phyloP scores from a whole-genome alignment of 768 basidiomycete species.

The Pleurotus pulmonarius region DNA sequence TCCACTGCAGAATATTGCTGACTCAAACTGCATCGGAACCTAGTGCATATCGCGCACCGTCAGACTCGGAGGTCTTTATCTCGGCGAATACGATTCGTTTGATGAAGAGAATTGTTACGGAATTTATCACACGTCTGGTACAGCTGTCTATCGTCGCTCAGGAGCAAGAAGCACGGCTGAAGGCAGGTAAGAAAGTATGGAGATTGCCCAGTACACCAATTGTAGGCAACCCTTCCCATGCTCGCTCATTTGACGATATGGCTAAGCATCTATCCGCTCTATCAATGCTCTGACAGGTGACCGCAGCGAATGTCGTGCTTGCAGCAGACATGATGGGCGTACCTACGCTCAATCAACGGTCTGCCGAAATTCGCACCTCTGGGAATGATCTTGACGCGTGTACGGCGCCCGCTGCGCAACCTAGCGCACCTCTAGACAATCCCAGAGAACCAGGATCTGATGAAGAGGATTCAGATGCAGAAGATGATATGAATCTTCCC shows the following conservation, averaged over 20 bases:
- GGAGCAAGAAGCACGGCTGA: slow-evolving; percentile 57
- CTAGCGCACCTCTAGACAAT: neutral
- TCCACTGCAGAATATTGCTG: neutral
- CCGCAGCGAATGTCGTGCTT: slow-evolving; percentile 38
- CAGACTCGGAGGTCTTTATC: slow-evolving; percentile 30
- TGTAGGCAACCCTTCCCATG: slow-evolving; percentile 14
- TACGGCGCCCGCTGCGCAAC: slow-evolving; percentile 9
- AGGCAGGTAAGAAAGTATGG: slow-evolving; percentile 62
- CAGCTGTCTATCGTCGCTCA: slow-evolving; percentile 49
- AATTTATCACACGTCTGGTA: slow-evolving; percentile 50
- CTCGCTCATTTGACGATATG: neutral
- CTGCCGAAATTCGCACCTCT: slow-evolving; percentile 8
- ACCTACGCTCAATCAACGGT: slow-evolving; percentile 23
- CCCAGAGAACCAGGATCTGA: slow-evolving; percentile 12
- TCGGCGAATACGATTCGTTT: slow-evolving; percentile 45
- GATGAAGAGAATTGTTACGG: slow-evolving; percentile 39
- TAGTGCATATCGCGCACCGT: neutral
- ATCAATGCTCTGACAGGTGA: slow-evolving; percentile 24
- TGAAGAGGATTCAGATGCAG: slow-evolving; percentile 13
- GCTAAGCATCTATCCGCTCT: neutral
- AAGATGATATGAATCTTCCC: slow-evolving; percentile 7
- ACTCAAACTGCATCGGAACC: neutral
- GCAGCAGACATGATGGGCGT: slow-evolving; percentile 47
- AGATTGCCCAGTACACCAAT: slow-evolving; percentile 40
- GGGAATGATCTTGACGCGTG: slow-evolving; percentile 12